Conservation (phyloP, 805 yeast genomes). For the Saccharomycopsis sp. region DNA sequence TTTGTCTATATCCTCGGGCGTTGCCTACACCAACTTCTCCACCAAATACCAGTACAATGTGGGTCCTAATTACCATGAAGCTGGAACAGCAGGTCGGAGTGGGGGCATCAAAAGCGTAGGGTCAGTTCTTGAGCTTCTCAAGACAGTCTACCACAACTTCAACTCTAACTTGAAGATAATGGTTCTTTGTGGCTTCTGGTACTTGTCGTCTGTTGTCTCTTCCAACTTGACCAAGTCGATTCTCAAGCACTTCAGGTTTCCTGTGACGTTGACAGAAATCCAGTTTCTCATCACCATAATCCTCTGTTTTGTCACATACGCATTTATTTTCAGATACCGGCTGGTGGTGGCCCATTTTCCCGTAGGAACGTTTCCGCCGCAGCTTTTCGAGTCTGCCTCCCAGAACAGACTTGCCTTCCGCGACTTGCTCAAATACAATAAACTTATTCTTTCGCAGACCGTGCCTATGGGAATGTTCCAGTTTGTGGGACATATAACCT, state of each 20-base stretch:
- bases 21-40: constrained; percentile 20
- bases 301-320: constrained; percentile 45
- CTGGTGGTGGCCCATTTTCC: constrained; percentile 27
- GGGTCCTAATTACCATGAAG: neutral
- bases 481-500: constrained; percentile 82
- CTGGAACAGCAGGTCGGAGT: neutral
- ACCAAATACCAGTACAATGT: constrained; percentile 1
- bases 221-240: constrained; percentile 78
- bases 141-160: neutral
- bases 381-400: constrained; percentile 29
- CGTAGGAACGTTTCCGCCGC: constrained; percentile 30
- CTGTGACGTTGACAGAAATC: constrained; percentile 82
- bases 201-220: constrained; percentile 69
- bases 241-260: constrained; percentile 60
- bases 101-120: neutral
- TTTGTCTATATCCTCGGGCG: constrained; percentile 17
- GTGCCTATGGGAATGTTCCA: constrained; percentile 95
- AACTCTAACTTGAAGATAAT: constrained; percentile 33
- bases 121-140: neutral
- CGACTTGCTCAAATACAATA: constrained; percentile 49
- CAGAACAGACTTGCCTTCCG: constrained; percentile 17
- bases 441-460: constrained; percentile 51
- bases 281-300: constrained; percentile 73
- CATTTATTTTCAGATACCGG: constrained; percentile 33
- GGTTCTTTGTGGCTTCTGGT: constrained; percentile 68